These are phyloP conservation scores for Mychonastes homosphaera DNA, from an alignment of 139 green algal genomes.

Conservation along the genomic window DNA sequence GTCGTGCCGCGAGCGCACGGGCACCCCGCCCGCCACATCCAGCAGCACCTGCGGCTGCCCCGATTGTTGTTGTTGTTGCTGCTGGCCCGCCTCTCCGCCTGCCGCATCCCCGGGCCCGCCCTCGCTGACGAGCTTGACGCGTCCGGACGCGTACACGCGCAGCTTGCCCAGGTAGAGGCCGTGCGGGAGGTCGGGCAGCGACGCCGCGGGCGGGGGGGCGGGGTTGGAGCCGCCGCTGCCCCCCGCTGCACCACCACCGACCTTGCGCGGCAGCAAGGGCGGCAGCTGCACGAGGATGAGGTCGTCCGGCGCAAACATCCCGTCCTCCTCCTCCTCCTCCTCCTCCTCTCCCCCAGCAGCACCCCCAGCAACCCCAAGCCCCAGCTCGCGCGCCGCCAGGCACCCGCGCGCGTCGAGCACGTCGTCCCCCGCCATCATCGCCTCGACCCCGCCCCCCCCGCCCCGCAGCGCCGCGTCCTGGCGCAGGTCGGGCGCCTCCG, in stretches of 20 bases:
- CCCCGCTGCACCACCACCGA: not conserved
- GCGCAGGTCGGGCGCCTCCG: not conserved
- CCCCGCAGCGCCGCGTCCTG: not conserved
- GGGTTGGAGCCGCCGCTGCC: not conserved
- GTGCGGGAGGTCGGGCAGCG: not conserved
- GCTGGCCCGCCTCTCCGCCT: not conserved
- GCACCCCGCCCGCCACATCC: slow-evolving; percentile 35
- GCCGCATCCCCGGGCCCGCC: not conserved
- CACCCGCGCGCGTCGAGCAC: not conserved
- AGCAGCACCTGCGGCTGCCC: slow-evolving; percentile 38
- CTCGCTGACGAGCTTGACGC: slow-evolving; percentile 57
- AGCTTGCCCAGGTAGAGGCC: slow-evolving; percentile 30
- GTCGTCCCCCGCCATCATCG: not conserved
- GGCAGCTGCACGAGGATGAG: slow-evolving; percentile 57
- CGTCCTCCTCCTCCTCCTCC: not conserved
- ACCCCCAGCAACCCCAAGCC: too few species aligned
- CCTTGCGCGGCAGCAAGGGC: slow-evolving; percentile 24
- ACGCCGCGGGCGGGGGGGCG: not conserved
- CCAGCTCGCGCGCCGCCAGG: too few species aligned
- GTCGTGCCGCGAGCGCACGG: slow-evolving; percentile 33
- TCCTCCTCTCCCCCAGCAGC: not conserved
- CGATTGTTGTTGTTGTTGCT: slow-evolving; percentile 8
- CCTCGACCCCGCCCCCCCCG: too few species aligned
- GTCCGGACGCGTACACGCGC: slow-evolving; percentile 39
- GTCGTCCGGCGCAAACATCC: not conserved